Conservation (phyloP, 2,329 filamentous ascomycete species). For the Fusarium penzigii region DNA sequence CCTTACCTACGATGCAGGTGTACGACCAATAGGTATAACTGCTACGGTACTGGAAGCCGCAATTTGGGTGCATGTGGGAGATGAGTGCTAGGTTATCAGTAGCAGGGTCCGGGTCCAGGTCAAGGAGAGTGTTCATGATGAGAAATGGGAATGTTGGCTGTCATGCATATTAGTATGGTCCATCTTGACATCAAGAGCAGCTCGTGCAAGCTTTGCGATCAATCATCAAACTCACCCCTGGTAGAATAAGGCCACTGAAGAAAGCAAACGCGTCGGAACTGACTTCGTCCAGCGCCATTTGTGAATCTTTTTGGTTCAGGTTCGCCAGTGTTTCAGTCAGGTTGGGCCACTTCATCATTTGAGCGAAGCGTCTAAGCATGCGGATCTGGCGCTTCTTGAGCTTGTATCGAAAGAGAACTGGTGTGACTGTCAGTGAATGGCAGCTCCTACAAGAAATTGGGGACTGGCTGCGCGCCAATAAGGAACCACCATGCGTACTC, state of each 20-base stretch:
- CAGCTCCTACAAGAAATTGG: too few relatives aligned
- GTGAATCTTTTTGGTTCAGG: constrained; percentile 60
- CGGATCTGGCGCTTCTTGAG: constrained; percentile 68
- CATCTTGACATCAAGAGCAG: too few relatives aligned
- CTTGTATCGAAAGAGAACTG: constrained; percentile 64
- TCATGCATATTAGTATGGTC: constrained; percentile 9
- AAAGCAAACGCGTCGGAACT: constrained; percentile 76
- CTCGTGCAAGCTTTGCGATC: too few relatives aligned
- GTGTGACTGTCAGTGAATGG: not conserved
- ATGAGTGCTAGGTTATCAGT: constrained; percentile 66
- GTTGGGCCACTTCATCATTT: constrained; percentile 77
- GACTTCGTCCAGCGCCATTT: constrained; percentile 58
- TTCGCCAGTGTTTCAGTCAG: constrained; percentile 63
- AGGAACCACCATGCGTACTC: constrained; percentile 22
- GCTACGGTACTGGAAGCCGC: constrained; percentile 74
- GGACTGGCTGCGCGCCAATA: not conserved
- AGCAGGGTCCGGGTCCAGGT: constrained; percentile 69
- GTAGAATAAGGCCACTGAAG: constrained; percentile 72
- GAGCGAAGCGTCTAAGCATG: constrained; percentile 67
- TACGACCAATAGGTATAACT: constrained; percentile 78
- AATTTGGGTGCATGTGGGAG: constrained; percentile 66
- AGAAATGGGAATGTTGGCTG: constrained; percentile 68
- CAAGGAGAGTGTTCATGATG: constrained; percentile 76
- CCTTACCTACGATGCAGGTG: constrained; percentile 72
- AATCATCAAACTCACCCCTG: constrained; percentile 53